Percentiles rank a stretch among this genome's conserved stretches.
Evolutionary conservation across 2,329 filamentous ascomycete genomes (phyloP).

Genomic region (Xylogone sp.): DNA sequence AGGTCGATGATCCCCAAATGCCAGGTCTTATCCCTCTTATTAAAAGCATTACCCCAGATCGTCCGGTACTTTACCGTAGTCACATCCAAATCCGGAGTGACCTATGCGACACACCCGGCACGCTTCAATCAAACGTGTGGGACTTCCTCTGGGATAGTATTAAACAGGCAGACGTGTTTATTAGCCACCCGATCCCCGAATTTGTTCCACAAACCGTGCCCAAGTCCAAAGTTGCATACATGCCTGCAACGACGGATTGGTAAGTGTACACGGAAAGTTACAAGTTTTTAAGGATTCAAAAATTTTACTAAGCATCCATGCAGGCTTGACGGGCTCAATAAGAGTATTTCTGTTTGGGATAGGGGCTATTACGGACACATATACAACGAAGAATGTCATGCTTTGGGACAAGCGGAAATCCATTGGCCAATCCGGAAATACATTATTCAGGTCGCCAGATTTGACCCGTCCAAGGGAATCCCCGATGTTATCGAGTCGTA

Average conservation of each 20-base stretch:
- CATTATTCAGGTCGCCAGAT: conserved; percentile 76
- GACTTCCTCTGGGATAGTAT: conserved; percentile 70
- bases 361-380: conserved; percentile 68
- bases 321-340: conserved; percentile 76
- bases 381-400: conserved; percentile 61
- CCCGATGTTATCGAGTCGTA: conserved; percentile 74
- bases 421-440: conserved; percentile 62
- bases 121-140: conserved; percentile 72
- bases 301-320: no score
- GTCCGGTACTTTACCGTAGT: conserved; percentile 75
- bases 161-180: conserved; percentile 69
- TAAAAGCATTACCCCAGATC: conserved; percentile 65
- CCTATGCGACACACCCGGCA: conserved; percentile 57
- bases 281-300: no score
- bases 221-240: conserved; percentile 63
- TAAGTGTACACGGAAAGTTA: no score
- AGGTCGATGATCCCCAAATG: conserved; percentile 84
- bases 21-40: conserved; percentile 72
- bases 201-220: conserved; percentile 72
- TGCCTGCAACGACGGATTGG: conserved; percentile 82
- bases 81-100: conserved; percentile 82
- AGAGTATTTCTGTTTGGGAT: conserved; percentile 67
- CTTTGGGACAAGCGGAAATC: conserved; percentile 55
- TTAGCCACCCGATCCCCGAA: conserved; percentile 73
- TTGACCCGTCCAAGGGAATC: conserved; percentile 81